phyloP scores from a whole-genome alignment of 2,329 filamentous ascomycete species.

The Rhynchosporium graminicola region DNA sequence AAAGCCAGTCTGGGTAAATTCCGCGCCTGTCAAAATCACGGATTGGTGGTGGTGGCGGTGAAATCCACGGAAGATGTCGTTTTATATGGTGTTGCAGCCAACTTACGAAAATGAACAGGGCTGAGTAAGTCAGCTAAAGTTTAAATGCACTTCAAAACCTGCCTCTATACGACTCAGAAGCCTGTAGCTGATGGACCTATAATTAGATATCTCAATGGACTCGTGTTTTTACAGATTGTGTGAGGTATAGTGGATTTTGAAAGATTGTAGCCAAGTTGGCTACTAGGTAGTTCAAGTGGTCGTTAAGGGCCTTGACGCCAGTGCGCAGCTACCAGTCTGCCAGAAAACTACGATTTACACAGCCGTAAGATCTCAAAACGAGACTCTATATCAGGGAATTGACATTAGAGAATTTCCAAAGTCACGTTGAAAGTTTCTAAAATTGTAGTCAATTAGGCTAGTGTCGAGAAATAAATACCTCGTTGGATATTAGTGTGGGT shows the following conservation, averaged over 20 bases:
- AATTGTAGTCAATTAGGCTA: too few relatives aligned
- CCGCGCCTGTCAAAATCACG: neutral
- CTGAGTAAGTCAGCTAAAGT: constrained; percentile 7
- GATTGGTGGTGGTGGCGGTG: neutral
- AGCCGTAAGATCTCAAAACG: too few relatives aligned
- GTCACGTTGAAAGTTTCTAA: too few relatives aligned
- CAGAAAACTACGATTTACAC: too few relatives aligned
- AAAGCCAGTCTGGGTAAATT: neutral
- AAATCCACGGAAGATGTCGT: neutral
- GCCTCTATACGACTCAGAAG: neutral
- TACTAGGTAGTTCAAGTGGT: too few relatives aligned
- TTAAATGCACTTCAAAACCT: neutral
- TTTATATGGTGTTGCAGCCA: neutral
- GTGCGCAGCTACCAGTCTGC: too few relatives aligned
- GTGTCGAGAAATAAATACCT: too few relatives aligned
- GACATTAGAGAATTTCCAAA: too few relatives aligned
- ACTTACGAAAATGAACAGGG: neutral
- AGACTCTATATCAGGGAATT: too few relatives aligned
- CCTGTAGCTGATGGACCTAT: neutral
- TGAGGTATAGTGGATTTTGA: neutral
- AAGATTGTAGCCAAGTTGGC: neutral
- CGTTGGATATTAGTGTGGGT: too few relatives aligned
- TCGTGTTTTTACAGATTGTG: neutral
- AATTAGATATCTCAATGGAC: neutral
- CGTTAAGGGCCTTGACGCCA: too few relatives aligned